Percentiles rank a stretch among this genome's conserved stretches.
phyloP scores from a whole-genome alignment of 2,329 filamentous ascomycete genomes.

The Trichophyton schoenleinii region DNA sequence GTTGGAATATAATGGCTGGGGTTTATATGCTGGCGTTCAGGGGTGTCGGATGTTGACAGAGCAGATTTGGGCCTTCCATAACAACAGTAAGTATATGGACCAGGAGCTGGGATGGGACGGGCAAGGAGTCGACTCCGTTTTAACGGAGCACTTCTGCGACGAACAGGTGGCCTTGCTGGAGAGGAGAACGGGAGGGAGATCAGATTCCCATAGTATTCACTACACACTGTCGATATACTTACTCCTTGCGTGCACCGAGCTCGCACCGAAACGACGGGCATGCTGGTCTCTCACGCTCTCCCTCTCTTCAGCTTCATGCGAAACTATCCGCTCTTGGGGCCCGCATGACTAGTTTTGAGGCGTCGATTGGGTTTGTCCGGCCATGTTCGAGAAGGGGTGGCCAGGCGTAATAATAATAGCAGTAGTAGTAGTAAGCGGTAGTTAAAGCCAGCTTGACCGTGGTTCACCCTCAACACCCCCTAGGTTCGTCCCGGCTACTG shows the following conservation, averaged over 20 bases:
- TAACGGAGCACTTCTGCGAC: neutral
- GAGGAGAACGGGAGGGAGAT: neutral
- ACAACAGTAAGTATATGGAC: too few relatives aligned
- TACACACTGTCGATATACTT: too few relatives aligned
- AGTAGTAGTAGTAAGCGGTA: too few relatives aligned
- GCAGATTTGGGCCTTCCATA: neutral
- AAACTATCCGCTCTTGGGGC: neutral
- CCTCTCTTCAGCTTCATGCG: neutral
- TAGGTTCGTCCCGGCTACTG: neutral
- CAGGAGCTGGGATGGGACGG: too few relatives aligned
- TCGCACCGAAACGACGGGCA: too few relatives aligned
- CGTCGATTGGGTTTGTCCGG: neutral
- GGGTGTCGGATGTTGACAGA: neutral
- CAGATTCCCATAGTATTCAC: neutral
- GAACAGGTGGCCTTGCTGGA: conserved; percentile 1
- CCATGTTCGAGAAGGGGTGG: neutral
- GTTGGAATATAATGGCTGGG: neutral
- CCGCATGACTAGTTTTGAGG: neutral
- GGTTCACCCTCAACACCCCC: neutral
- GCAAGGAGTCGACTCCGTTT: neutral
- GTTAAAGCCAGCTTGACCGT: neutral
- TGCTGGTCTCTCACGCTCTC: too few relatives aligned
- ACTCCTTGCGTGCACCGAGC: too few relatives aligned
- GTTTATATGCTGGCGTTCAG: neutral
- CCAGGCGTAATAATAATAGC: neutral